These are phyloP conservation scores for Austroboletus olivaceoglutinosus DNA, from an alignment of 1,284 basidiomycete genomes.

Conservation along the genomic window DNA sequence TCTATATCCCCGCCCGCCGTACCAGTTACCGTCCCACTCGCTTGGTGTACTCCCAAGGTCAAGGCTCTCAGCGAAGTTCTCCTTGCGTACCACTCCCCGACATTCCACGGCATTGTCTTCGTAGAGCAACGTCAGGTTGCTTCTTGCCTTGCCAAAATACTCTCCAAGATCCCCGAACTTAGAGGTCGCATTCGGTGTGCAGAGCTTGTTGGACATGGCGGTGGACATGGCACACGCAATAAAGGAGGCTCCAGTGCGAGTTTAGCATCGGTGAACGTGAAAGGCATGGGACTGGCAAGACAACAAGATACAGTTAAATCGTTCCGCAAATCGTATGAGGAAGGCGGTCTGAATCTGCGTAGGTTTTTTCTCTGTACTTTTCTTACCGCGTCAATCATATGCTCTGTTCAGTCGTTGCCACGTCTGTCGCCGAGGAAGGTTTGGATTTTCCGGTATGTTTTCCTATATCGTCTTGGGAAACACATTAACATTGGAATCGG, in stretches of 20 bases:
- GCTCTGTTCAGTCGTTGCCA: conserved; percentile 63
- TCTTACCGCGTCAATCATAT: not conserved
- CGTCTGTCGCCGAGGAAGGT: conserved; percentile 85
- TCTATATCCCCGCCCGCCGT: conserved; percentile 27
- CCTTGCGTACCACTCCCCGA: conserved; percentile 47
- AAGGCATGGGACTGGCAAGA: conserved; percentile 49
- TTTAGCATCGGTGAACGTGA: conserved; percentile 29
- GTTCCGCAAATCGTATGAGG: conserved; percentile 65
- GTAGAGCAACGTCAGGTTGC: conserved; percentile 81
- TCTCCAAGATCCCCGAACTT: conserved; percentile 58
- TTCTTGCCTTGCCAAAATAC: conserved; percentile 60
- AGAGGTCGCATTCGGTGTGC: conserved; percentile 56
- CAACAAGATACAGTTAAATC: conserved; percentile 59
- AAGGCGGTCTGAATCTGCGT: conserved; percentile 68
- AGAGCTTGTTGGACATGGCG: conserved; percentile 70
- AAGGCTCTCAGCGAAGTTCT: conserved; percentile 59
- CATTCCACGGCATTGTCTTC: conserved; percentile 80
- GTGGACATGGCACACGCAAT: conserved; percentile 28
- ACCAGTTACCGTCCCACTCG: conserved; percentile 43
- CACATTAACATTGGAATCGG: conserved; percentile 1
- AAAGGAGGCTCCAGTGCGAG: conserved; percentile 19
- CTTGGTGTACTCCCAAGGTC: conserved; percentile 75
- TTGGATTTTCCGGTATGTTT: conserved; percentile 73
- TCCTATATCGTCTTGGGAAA: not conserved
- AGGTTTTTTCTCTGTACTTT: conserved; percentile 30